Conservation (phyloP, 768 basidiomycete species). For the Agaricus blazei region DNA sequence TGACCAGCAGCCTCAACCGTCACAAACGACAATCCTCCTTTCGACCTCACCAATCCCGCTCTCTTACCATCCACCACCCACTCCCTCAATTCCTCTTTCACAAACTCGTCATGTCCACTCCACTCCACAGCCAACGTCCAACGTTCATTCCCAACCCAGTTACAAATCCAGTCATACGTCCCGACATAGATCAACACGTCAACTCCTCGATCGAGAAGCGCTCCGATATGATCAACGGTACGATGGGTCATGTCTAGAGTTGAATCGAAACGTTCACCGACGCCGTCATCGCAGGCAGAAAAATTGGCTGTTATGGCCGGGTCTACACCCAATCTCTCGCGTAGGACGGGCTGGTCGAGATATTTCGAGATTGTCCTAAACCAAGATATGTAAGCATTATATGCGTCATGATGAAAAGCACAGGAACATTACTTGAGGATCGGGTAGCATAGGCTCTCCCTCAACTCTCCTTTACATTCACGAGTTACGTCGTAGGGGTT, state of each 20-base stretch:
- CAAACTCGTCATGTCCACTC: slow-evolving; percentile 51
- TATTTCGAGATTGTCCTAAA: slow-evolving; percentile 52
- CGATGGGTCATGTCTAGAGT: slow-evolving; percentile 40
- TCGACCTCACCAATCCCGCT: slow-evolving; percentile 31
- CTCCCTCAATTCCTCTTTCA: slow-evolving; percentile 36
- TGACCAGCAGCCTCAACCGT: slow-evolving; percentile 70
- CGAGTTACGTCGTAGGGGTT: slow-evolving; percentile 71
- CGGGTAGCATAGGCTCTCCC: slow-evolving; percentile 54
- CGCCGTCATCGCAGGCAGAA: slow-evolving; percentile 27
- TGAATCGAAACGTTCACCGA: slow-evolving; percentile 42
- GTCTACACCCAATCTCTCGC: slow-evolving; percentile 59
- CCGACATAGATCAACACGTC: slow-evolving; percentile 69
- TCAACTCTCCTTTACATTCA: slow-evolving; percentile 45
- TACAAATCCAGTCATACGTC: slow-evolving; percentile 71
- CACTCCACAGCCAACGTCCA: slow-evolving; percentile 72
- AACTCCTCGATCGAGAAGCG: slow-evolving; percentile 67
- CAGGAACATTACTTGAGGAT: slow-evolving; percentile 30
- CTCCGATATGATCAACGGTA: slow-evolving; percentile 53
- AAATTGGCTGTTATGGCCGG: slow-evolving; percentile 29
- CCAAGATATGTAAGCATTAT: background rate
- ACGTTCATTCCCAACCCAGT: slow-evolving; percentile 67
- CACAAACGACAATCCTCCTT: slow-evolving; percentile 56
- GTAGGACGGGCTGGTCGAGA: slow-evolving; percentile 54
- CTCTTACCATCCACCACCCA: slow-evolving; percentile 54
- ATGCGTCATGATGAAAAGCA: background rate